A percentile compares a stretch with the other conserved stretches of the same genome.
Conservation (phyloP, 306 rosid genomes). For the Fagus sylvatica region DNA sequence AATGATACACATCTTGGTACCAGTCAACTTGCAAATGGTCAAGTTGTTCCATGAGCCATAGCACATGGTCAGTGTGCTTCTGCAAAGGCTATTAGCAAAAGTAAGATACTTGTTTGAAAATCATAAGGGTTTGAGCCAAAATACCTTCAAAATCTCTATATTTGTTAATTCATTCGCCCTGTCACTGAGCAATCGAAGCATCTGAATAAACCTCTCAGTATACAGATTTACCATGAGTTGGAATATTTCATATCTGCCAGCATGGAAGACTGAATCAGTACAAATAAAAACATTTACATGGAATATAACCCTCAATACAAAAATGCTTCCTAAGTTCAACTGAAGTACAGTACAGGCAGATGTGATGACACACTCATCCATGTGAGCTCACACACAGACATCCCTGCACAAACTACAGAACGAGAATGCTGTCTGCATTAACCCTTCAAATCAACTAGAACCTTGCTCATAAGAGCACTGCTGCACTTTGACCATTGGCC, state of each 20-base stretch:
- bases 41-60: not conserved
- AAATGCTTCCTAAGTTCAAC: conserved; percentile 9
- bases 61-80: not conserved
- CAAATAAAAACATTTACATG: conserved; percentile 13
- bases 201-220: conserved; percentile 94
- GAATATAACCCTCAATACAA: conserved; percentile 10
- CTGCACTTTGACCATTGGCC: not conserved
- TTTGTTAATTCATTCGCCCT: conserved; percentile 84
- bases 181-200: conserved; percentile 95
- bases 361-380: not conserved
- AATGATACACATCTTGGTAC: not conserved
- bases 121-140: conserved; percentile 23
- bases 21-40: not conserved
- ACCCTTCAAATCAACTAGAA: not conserved
- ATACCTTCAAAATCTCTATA: conserved; percentile 92
- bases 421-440: not conserved
- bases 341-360: conserved; percentile 3
- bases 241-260: conserved; percentile 92
- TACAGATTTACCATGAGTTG: conserved; percentile 95
- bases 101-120: conserved; percentile 17
- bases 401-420: not conserved
- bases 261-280: conserved; percentile 30
- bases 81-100: not conserved
- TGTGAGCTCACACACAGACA: not conserved
- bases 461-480: not conserved